phyloP scores from a whole-genome alignment of 805 yeast genomes.

The Pichia nakasei region DNA sequence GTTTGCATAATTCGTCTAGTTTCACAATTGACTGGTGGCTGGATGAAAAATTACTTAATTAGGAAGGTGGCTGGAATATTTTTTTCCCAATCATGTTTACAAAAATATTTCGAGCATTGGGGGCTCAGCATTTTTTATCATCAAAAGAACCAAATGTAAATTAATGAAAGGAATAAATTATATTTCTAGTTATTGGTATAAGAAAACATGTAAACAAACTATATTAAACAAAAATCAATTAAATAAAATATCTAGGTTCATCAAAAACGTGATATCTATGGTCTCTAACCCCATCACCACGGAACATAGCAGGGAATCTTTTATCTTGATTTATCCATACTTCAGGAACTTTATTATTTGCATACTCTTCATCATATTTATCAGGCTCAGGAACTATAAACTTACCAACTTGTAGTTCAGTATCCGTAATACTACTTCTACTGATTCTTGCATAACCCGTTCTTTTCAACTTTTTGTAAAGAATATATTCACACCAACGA shows the following conservation, averaged over 20 bases:
- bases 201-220: too few relatives aligned
- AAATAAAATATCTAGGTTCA: constrained; percentile 73
- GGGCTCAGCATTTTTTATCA: background rate
- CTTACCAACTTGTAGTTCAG: constrained; percentile 93
- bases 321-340: constrained; percentile 28
- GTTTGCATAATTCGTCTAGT: too few relatives aligned
- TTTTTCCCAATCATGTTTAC: too few relatives aligned
- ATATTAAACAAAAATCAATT: background rate
- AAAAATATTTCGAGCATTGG: too few relatives aligned
- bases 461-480: constrained; percentile 78
- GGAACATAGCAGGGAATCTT: constrained; percentile 70
- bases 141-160: too few relatives aligned
- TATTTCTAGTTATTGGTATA: too few relatives aligned
- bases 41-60: background rate
- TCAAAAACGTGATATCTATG: constrained; percentile 93
- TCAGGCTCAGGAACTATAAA: constrained; percentile 47
- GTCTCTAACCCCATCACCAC: constrained; percentile 89
- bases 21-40: constrained; percentile 1
- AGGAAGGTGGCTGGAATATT: constrained; percentile 8
- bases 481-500: constrained; percentile 96
- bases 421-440: constrained; percentile 90
- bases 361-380: constrained; percentile 18
- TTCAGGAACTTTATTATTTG: constrained; percentile 40
- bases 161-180: too few relatives aligned
- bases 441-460: constrained; percentile 91